Base-by-base conservation (phyloP, 108 stramenopile genomes). In the Pseudonitzschia pungens region DNA sequence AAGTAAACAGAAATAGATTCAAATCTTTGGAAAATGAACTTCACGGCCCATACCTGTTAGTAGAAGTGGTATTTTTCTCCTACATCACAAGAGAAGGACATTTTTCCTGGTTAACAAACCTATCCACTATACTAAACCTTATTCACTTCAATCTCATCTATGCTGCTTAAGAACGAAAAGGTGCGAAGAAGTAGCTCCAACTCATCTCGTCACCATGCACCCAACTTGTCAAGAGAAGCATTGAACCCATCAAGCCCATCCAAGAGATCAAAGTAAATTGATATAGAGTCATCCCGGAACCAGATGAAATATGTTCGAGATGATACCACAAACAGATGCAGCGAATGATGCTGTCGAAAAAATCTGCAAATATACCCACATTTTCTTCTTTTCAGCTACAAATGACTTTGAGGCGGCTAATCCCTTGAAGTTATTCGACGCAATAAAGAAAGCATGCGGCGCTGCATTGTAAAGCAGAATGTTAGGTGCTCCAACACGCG, bases 211-310 rank as follows among this genome's bases (percentile, higher is more conserved):
- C 18, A 16, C 18, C 18, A 18, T 53, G 52, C 52, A 53, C 52
- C 52, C 52, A 53, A 53, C 18, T 16, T 53, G 52, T 53, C 52
- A 53, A 20, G 52, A 53, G 4, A 18, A 53, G 52, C 52, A 53
- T 53, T 5, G 52, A 18, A 53, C 16, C 52, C 4, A 53, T 20
- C 52, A 53, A 53, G 18, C 18, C 8, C 14, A 18, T 18, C 52
- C 52, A 53, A 53, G 18, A 4, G 5, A 5, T 18, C 52, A 8
- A 53, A n/a, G n/a, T 21, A 21, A 4, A 21, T 18, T 21, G 4
- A 18, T 53, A 21, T 53, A 4, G 9, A 18, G 5, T 11, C 11
- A 9, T 5, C 18, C 52, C 5, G 18, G 52, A 53, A 53, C 52
- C 5, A 21, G 14, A 4, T 18, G 52, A 21, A 53, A 53, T 16